These are phyloP conservation scores for Aspergillus ellipticus DNA, from an alignment of 495 filamentous ascomycete genomes.

Conservation along the genomic window DNA sequence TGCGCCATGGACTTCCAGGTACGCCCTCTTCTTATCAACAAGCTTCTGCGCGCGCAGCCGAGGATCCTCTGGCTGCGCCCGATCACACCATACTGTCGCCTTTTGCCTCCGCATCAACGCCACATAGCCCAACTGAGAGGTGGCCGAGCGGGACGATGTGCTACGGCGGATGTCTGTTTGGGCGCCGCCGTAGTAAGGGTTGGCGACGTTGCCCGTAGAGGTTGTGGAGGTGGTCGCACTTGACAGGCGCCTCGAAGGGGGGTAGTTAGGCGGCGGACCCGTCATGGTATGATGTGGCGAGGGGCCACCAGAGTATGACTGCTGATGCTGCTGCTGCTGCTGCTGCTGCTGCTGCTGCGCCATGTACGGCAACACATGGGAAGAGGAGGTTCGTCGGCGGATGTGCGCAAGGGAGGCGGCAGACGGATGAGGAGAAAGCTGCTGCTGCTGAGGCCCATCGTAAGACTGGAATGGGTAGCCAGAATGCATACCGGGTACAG, in stretches of 20 bases:
- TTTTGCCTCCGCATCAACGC: slow-evolving; percentile 93
- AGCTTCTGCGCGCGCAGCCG: slow-evolving; percentile 73
- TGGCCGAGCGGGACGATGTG: slow-evolving; percentile 58
- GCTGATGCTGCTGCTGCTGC: slow-evolving; percentile 28
- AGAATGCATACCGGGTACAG: slow-evolving; percentile 25
- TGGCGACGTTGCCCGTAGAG: slow-evolving; percentile 45
- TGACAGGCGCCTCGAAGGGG: slow-evolving; percentile 62
- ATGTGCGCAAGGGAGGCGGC: slow-evolving; percentile 37
- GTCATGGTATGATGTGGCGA: slow-evolving; percentile 30
- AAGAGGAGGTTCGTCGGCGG: slow-evolving; percentile 59
- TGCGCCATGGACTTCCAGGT: slow-evolving; percentile 70
- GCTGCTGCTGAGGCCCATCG: slow-evolving; percentile 25
- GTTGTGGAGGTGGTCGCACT: slow-evolving; percentile 69
- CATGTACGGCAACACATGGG: slow-evolving; percentile 50
- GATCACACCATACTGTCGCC: slow-evolving; percentile 97
- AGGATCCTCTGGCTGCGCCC: slow-evolving; percentile 88
- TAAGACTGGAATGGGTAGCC: slow-evolving; percentile 34
- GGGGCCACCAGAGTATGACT: slow-evolving; percentile 26
- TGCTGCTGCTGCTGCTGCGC: slow-evolving; percentile 27
- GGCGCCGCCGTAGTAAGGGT: slow-evolving; percentile 24
- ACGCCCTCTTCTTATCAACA: slow-evolving; percentile 78
- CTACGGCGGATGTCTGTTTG: slow-evolving; percentile 68
- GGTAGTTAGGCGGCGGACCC: slow-evolving; percentile 22
- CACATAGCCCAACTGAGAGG: slow-evolving; percentile 73
- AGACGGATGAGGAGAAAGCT: slow-evolving; percentile 30